Evolutionary conservation across 2,329 filamentous ascomycete species (phyloP).

Genomic region (Gremmenia infestans): DNA sequence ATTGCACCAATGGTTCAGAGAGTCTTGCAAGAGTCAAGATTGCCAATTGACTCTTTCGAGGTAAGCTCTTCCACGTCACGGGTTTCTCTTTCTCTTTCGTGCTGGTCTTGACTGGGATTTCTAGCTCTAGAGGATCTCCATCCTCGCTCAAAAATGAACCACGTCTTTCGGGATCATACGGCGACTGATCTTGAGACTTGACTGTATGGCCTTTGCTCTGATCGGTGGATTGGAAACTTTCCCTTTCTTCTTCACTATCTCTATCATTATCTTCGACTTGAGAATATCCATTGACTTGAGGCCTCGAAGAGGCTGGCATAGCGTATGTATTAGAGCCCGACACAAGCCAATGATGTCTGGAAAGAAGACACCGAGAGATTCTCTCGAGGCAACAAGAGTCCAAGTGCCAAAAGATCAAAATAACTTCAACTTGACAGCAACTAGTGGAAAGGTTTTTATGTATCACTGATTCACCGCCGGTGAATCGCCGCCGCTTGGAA

Average conservation of each 20-base stretch:
- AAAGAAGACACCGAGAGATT: background rate
- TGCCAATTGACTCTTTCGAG: slow-evolving; percentile 70
- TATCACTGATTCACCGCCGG: background rate
- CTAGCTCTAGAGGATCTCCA: slow-evolving; percentile 26
- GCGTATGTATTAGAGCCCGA: background rate
- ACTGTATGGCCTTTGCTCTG: background rate
- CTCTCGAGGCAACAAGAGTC: background rate
- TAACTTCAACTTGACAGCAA: background rate
- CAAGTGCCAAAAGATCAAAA: background rate
- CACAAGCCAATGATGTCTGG: background rate
- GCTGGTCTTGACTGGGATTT: slow-evolving; percentile 12
- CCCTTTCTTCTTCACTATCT: background rate
- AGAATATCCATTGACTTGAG: background rate
- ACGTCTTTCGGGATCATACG: slow-evolving; percentile 4
- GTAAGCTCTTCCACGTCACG: slow-evolving; percentile 69
- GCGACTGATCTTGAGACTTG: background rate
- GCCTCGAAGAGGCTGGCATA: background rate
- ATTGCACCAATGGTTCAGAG: slow-evolving; percentile 78
- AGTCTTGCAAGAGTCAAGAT: slow-evolving; percentile 75
- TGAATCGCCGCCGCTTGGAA: background rate
- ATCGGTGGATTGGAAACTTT: background rate
- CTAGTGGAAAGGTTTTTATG: background rate
- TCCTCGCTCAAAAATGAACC: slow-evolving; percentile 17
- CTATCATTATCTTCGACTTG: background rate
- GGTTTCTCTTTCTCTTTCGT: slow-evolving; percentile 26